Evolutionary conservation across 179 eudicot species (phyloP).

Genomic region (Beta macrorhiza): DNA sequence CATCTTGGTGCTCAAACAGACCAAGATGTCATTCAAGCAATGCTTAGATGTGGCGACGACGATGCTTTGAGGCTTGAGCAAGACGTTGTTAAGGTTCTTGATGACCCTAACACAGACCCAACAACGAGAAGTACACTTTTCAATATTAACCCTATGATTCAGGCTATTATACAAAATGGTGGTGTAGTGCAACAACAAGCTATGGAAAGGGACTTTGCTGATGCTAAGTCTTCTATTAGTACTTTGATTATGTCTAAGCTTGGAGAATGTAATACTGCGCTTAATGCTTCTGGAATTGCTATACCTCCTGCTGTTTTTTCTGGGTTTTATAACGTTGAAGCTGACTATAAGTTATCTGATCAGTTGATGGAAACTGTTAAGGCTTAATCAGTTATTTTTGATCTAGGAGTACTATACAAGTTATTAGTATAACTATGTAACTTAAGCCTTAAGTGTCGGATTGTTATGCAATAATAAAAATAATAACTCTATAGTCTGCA

Average conservation of each 20-base stretch:
- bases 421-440: not conserved
- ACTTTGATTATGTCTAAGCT: too few species aligned
- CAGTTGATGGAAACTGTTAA: not conserved
- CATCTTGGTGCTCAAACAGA: not conserved
- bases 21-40: not conserved
- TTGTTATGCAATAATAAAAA: not conserved
- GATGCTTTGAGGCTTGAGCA: not conserved
- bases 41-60: not conserved
- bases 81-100: not conserved
- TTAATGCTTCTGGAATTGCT: not conserved
- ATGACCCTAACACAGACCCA: not conserved
- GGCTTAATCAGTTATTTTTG: not conserved
- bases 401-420: not conserved
- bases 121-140: not conserved
- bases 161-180: not conserved
- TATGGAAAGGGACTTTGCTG: not conserved
- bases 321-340: constrained; percentile 16
- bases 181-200: not conserved
- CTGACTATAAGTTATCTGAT: not conserved
- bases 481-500: too few species aligned
- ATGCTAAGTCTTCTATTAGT: not conserved
- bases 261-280: not conserved
- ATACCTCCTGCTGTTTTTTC: constrained; percentile 20
- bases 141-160: not conserved
- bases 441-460: not conserved